Evolutionary conservation across 176 grass and related monocot species (phyloP).

Genomic region (Zizania latifolia): DNA sequence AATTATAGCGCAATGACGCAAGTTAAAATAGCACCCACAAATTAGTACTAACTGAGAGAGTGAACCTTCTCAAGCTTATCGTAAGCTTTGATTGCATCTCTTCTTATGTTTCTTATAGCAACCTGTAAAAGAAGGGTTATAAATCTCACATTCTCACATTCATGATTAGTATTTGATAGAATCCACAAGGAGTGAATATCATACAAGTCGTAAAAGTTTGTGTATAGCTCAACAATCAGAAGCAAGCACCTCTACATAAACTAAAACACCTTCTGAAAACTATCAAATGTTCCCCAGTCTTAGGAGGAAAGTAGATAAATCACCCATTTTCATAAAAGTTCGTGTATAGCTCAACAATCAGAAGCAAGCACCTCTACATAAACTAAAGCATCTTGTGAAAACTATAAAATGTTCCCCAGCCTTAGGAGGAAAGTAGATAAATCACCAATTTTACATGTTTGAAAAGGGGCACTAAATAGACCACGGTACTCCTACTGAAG

Average conservation of each 20-base stretch:
- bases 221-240: not conserved
- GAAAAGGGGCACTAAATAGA: not conserved
- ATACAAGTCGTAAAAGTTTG: not conserved
- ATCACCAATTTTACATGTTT: not conserved
- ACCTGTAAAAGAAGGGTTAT: conserved; percentile 53
- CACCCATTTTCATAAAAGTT: too few relatives aligned
- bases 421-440: not conserved
- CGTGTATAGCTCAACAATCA: too few relatives aligned
- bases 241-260: not conserved
- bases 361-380: not conserved
- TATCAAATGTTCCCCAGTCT: not conserved
- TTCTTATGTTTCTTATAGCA: conserved; percentile 88
- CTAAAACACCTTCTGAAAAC: not conserved
- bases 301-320: not conserved
- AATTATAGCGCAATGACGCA: conserved; percentile 7
- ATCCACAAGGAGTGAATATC: not conserved
- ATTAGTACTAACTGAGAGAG: conserved; percentile 18
- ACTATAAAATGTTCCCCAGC: not conserved
- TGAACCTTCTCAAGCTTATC: conserved; percentile 97
- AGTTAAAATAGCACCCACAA: not conserved
- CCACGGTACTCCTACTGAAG: too few relatives aligned
- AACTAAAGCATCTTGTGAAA: not conserved
- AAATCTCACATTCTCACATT: not conserved
- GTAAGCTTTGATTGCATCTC: conserved; percentile 92
- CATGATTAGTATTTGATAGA: not conserved